Conservation (phyloP, 495 filamentous ascomycete species). For the Aspergillus heteromorphus region DNA sequence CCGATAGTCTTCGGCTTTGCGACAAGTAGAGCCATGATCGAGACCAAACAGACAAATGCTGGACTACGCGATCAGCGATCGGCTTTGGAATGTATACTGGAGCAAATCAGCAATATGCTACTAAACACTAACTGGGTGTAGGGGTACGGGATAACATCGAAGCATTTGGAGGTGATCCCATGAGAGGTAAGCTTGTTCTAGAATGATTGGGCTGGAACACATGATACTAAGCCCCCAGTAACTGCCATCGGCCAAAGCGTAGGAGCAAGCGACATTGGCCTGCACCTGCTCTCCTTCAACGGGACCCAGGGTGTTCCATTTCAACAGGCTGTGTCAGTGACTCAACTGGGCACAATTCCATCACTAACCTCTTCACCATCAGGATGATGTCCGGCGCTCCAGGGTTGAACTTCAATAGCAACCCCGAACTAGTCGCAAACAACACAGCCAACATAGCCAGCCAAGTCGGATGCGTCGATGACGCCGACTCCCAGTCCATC, state of each 20-base stretch:
- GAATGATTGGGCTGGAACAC: background rate
- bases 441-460: conserved; percentile 31
- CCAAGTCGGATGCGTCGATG: conserved; percentile 13
- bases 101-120: background rate
- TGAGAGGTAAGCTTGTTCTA: conserved; percentile 11
- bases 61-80: conserved; percentile 26
- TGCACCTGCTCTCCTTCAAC: conserved; percentile 37
- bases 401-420: conserved; percentile 37
- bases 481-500: conserved; percentile 15
- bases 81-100: conserved; percentile 21
- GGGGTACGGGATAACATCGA: conserved; percentile 29
- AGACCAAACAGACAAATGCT: conserved; percentile 17
- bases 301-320: conserved; percentile 15
- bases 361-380: background rate
- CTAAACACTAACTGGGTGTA: background rate
- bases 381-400: conserved; percentile 42
- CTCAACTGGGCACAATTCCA: background rate
- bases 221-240: conserved; percentile 2
- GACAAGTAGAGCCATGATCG: conserved; percentile 16
- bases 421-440: conserved; percentile 24
- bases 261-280: conserved; percentile 31
- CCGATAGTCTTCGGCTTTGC: conserved; percentile 22
- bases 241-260: conserved; percentile 27
- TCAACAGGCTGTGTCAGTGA: conserved; percentile 11
- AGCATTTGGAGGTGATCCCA: conserved; percentile 27